Evolutionary conservation across 331 rosid genomes (phyloP).

Genomic region (Cydonia oblonga): DNA sequence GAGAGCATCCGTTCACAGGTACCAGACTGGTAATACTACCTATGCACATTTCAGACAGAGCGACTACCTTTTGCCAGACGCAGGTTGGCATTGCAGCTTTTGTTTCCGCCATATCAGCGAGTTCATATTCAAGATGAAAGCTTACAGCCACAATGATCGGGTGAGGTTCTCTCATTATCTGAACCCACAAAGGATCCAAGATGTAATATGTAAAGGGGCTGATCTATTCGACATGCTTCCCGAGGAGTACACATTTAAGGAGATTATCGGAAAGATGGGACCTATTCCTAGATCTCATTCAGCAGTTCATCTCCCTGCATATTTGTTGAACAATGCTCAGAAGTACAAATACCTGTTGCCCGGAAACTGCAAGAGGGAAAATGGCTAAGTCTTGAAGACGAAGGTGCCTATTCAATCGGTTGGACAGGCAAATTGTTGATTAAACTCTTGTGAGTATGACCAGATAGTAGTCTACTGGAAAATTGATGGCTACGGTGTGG

Average conservation of each 20-base stretch:
- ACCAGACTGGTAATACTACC: conserved; percentile 52
- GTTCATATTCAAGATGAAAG: conserved; percentile 82
- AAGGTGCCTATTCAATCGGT: neutral
- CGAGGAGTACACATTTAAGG: conserved; percentile 80
- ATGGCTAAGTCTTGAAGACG: conserved; percentile 48
- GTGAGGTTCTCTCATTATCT: conserved; percentile 80
- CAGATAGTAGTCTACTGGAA: conserved; percentile 17
- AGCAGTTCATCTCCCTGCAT: conserved; percentile 83
- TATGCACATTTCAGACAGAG: conserved; percentile 78
- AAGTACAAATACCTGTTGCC: conserved; percentile 64
- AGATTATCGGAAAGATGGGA: conserved; percentile 83
- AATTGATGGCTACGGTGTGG: conserved; percentile 18
- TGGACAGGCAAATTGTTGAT: conserved; percentile 7
- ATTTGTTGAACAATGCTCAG: conserved; percentile 60
- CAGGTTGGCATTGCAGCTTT: conserved; percentile 96
- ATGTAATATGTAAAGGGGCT: conserved; percentile 69
- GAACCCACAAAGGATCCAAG: conserved; percentile 62
- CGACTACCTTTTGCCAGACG: conserved; percentile 48
- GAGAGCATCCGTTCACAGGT: conserved; percentile 76
- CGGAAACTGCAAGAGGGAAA: conserved; percentile 79
- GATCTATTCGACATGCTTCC: conserved; percentile 93
- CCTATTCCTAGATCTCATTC: conserved; percentile 79
- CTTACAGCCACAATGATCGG: conserved; percentile 78
- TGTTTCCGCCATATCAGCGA: conserved; percentile 72
- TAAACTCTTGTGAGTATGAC: conserved; percentile 11